Conservation (phyloP, 2,329 filamentous ascomycete species). For the Penicillium sumatraense region DNA sequence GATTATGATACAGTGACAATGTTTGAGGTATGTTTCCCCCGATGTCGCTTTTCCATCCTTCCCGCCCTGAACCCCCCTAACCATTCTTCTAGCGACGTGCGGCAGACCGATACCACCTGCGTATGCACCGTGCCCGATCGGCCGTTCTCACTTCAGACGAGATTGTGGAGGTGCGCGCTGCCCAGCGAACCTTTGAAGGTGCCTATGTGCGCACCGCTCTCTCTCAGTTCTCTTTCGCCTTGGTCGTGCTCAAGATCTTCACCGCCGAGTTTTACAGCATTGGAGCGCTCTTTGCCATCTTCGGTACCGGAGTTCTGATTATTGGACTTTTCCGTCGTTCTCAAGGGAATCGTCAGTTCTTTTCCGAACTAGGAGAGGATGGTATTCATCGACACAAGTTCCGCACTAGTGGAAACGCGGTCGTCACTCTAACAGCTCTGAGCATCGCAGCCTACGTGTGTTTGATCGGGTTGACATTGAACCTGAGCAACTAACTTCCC, state of each 20-base stretch:
- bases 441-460: constrained; percentile 66
- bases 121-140: constrained; percentile 80
- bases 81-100: constrained; percentile 60
- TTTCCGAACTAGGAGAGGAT: constrained; percentile 62
- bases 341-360: constrained; percentile 94
- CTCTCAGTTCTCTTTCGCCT: constrained; percentile 91
- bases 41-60: background rate
- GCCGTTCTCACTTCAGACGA: constrained; percentile 81
- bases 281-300: constrained; percentile 92
- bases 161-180: constrained; percentile 91
- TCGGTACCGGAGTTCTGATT: constrained; percentile 81
- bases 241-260: constrained; percentile 96
- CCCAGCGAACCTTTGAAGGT: constrained; percentile 95
- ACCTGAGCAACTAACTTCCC: constrained; percentile 40
- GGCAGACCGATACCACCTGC: constrained; percentile 75
- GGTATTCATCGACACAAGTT: constrained; percentile 66
- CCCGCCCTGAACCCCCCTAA: background rate
- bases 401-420: constrained; percentile 69
- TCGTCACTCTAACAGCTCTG: constrained; percentile 64
- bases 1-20: background rate
- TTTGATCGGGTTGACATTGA: constrained; percentile 63
- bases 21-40: background rate
- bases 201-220: constrained; percentile 95
- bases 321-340: constrained; percentile 85
- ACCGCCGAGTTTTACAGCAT: constrained; percentile 95